Evolutionary conservation across 2,329 filamentous ascomycete species (phyloP), one percentile per base, ranked within the genome.

Genomic region (Colletotrichum destructivum): DNA sequence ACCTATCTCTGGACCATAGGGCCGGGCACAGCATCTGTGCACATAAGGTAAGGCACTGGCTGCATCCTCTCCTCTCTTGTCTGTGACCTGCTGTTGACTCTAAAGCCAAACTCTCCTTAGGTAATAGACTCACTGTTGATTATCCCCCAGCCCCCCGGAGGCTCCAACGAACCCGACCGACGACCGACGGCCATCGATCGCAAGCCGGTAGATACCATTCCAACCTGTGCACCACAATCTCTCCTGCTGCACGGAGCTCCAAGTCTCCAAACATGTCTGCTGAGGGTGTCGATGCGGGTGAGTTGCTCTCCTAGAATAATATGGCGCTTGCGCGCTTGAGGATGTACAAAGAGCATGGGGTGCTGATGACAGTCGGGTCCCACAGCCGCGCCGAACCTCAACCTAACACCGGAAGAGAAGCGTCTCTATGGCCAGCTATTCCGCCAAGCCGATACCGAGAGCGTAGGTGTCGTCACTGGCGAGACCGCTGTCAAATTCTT

Each of bases 401-500:
- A 98, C 85, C 90, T 98, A 75, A 94, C 91, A 40, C 85, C 93
- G 60, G 95, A 98, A 76, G 96, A 99, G 88, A 98, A 97, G 86
- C 93, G 94, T 82, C 90, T 94, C 71, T 99, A 97, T 83, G 94
- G 93, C 77, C 94, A 96, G 83, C 91, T 99, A 74, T 98, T 99
- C 84, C 91, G 93, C 81, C 92, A 95, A 78, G 96, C 96, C 75
- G 96, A 99, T 83, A 93, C 92, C 71, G 96, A 98, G 77, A 93
- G 90, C 80, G 92, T 98, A 69, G 95, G 95, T 67, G 95, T 98
- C 75, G 94, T 99, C 44, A 98, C 96, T 21, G 96, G 96, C 82
- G 96, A 99, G 83, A 89, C 97, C 73, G 96, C 96, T 71, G 95
- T 99, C 81, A 94, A 95, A 81, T 98, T 99, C 87, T 99, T 99